Evolutionary conservation across 2,329 filamentous ascomycete species (phyloP).

Genomic region (Fusarium dlaminii): DNA sequence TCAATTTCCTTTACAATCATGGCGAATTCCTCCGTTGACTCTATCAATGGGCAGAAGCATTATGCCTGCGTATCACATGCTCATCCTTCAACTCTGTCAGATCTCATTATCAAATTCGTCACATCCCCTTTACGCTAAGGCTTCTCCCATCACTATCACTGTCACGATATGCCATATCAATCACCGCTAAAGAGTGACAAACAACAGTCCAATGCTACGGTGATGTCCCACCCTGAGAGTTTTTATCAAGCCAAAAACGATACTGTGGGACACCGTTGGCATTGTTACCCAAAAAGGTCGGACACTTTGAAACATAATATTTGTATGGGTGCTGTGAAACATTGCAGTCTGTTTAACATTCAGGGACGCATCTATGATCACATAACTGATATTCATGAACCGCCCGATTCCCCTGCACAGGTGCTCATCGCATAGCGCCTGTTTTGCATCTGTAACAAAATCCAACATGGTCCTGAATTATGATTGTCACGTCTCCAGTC

Average conservation of each 20-base stretch:
- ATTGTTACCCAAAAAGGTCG: neutral
- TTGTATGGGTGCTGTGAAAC: neutral
- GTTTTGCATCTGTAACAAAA: conserved; percentile 3
- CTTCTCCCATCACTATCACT: conserved; percentile 24
- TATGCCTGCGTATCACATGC: neutral
- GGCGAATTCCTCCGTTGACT: neutral
- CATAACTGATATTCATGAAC: neutral
- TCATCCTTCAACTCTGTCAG: neutral
- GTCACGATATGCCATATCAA: neutral
- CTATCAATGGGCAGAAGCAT: neutral
- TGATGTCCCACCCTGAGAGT: neutral
- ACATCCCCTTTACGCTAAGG: conserved; percentile 4
- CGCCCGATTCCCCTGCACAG: neutral
- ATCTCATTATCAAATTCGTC: neutral
- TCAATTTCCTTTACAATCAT: neutral
- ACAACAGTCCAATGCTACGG: neutral
- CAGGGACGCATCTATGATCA: neutral
- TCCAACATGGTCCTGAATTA: conserved; percentile 1
- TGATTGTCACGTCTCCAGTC: conserved; percentile 20
- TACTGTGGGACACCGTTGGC: neutral
- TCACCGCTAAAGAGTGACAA: conserved; percentile 2
- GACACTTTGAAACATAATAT: neutral
- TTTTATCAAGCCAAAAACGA: neutral
- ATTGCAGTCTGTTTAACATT: neutral
- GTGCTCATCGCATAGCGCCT: conserved; percentile 19